phyloP scores from a whole-genome alignment of 768 basidiomycete species.

The Leccinum imitatum region DNA sequence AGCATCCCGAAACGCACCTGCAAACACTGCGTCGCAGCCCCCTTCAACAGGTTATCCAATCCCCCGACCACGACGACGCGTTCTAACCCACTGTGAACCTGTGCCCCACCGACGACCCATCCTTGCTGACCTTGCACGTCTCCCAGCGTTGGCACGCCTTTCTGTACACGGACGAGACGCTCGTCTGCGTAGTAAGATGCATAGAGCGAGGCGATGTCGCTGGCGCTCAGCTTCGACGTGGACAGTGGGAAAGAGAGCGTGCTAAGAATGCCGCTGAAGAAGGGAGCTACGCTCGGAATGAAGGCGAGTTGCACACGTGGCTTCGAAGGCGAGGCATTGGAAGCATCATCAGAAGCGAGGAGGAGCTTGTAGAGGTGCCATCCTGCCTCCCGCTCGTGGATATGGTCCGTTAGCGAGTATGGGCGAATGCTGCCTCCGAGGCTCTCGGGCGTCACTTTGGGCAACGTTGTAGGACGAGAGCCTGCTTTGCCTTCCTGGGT shows the following conservation, averaged over 20 bases:
- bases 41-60: conserved; percentile 94
- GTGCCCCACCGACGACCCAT: conserved; percentile 90
- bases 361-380: conserved; percentile 73
- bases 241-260: conserved; percentile 81
- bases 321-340: conserved; percentile 1
- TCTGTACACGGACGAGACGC: conserved; percentile 65
- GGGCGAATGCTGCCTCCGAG: conserved; percentile 76
- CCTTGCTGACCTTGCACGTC: conserved; percentile 85
- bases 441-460: conserved; percentile 79
- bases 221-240: conserved; percentile 57
- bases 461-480: conserved; percentile 69
- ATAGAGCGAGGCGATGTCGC: conserved; percentile 71
- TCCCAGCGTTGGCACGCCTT: conserved; percentile 67
- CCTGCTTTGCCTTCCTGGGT: conserved; percentile 54
- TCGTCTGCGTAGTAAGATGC: conserved; percentile 76
- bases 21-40: conserved; percentile 97
- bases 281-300: conserved; percentile 83
- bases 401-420: conserved; percentile 94
- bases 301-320: conserved; percentile 67
- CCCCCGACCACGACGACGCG: conserved; percentile 96
- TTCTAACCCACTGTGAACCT: conserved; percentile 86
- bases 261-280: conserved; percentile 96
- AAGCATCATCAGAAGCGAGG: conserved; percentile 1
- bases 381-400: conserved; percentile 96
- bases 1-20: conserved; percentile 59